Conservation (phyloP, 768 basidiomycete species). For the Mycena albidolilacea region DNA sequence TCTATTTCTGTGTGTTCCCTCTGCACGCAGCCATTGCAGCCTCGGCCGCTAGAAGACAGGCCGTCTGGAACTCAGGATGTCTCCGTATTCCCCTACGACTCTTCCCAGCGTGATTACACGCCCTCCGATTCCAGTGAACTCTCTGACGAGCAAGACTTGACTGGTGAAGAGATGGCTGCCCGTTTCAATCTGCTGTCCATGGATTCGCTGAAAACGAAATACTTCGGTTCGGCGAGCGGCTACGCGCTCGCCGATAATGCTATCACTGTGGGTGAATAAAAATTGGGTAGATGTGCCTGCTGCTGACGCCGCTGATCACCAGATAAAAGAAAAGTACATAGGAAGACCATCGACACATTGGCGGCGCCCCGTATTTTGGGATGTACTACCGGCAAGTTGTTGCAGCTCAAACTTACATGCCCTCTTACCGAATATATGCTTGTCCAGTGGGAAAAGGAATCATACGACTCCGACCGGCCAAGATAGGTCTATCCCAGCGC, state of each 20-base stretch:
- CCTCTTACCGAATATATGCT: background rate
- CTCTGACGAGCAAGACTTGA: background rate
- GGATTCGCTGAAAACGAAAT: background rate
- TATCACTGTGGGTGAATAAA: conserved; percentile 17
- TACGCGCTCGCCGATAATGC: conserved; percentile 27
- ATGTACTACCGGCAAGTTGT: conserved; percentile 23
- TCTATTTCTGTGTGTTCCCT: conserved; percentile 28
- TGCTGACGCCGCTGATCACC: background rate
- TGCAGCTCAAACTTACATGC: background rate
- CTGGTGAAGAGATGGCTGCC: conserved; percentile 5
- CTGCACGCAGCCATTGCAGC: conserved; percentile 25
- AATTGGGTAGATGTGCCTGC: background rate
- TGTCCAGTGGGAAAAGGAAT: conserved; percentile 35
- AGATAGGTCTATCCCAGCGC: background rate
- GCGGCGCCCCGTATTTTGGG: conserved; percentile 20
- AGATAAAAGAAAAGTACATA: conserved; percentile 27
- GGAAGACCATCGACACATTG: background rate
- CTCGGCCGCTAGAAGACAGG: background rate
- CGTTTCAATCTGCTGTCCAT: conserved; percentile 18
- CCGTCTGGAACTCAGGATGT: background rate
- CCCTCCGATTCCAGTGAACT: background rate
- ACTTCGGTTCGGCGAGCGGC: conserved; percentile 15
- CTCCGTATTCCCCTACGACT: conserved; percentile 21
- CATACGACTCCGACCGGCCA: background rate
- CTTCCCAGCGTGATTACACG: background rate